Evolutionary conservation across 2,329 filamentous ascomycete genomes (phyloP).

Genomic region (Monosporascus sp.): DNA sequence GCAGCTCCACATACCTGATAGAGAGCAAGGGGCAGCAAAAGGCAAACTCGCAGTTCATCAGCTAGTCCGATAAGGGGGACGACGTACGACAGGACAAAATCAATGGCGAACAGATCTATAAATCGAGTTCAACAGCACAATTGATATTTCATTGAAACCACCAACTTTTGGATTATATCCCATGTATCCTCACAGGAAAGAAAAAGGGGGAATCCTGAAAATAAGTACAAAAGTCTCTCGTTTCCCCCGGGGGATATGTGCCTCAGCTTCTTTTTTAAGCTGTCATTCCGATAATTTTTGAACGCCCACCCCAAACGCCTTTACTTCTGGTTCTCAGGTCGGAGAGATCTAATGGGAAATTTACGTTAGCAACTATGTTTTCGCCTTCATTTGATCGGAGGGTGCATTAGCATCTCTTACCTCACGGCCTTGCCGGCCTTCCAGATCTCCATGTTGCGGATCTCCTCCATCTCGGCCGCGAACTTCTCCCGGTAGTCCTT

Average conservation of each 20-base stretch:
- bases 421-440: constrained; percentile 95
- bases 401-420: constrained; percentile 36
- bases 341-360: constrained; percentile 54
- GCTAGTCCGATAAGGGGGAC: too few relatives aligned
- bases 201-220: constrained; percentile 27
- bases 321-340: constrained; percentile 83
- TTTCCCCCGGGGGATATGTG: constrained; percentile 17
- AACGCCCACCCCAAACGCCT: constrained; percentile 13
- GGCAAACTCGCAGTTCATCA: too few relatives aligned
- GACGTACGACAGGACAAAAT: too few relatives aligned
- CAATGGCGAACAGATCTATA: too few relatives aligned
- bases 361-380: constrained; percentile 12
- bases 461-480: constrained; percentile 98
- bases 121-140: too few relatives aligned
- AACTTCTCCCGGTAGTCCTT: constrained; percentile 95
- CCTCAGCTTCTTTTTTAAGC: constrained; percentile 14
- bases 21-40: too few relatives aligned
- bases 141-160: constrained; percentile 11
- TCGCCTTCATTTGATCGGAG: background rate
- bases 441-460: constrained; percentile 98
- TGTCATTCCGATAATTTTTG: constrained; percentile 15
- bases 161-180: constrained; percentile 9
- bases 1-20: too few relatives aligned
- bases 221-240: constrained; percentile 27
- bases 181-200: constrained; percentile 11